Evolutionary conservation across 306 rosid genomes (phyloP).

Genomic region (Quercus gilva): DNA sequence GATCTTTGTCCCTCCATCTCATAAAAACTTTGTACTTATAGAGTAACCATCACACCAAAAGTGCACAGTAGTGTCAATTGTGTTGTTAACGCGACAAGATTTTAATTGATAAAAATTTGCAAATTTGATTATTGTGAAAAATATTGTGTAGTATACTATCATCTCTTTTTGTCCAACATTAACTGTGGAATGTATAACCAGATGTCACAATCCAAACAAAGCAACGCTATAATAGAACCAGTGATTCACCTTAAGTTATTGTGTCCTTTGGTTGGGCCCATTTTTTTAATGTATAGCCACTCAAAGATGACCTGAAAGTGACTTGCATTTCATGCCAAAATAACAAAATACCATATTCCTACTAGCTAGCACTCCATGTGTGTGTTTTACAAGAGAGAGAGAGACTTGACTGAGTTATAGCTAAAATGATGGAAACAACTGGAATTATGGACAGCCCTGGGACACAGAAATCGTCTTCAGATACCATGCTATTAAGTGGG

Average conservation of each 20-base stretch:
- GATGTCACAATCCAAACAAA: slow-evolving; percentile 12
- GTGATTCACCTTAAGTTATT: background rate
- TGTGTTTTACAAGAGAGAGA: background rate
- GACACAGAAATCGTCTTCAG: slow-evolving; percentile 1
- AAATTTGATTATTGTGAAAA: no score
- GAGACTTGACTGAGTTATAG: background rate
- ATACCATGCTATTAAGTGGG: background rate
- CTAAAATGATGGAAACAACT: slow-evolving; percentile 20
- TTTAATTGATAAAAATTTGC: no score
- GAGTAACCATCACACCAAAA: no score
- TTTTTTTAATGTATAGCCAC: background rate
- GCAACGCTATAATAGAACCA: background rate
- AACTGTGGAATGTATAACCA: background rate
- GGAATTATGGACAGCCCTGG: slow-evolving; percentile 3
- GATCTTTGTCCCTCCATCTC: accelerated
- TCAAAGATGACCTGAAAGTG: background rate
- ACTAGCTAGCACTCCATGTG: background rate
- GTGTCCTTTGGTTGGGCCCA: background rate
- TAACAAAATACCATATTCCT: background rate
- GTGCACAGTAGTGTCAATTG: no score
- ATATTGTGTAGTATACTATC: no score
- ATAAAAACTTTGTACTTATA: no score
- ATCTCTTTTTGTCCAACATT: no score
- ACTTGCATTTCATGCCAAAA: background rate
- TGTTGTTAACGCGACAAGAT: no score